Evolutionary conservation across 257 asterid species (phyloP).

Genomic region (Nicotiana otophora): DNA sequence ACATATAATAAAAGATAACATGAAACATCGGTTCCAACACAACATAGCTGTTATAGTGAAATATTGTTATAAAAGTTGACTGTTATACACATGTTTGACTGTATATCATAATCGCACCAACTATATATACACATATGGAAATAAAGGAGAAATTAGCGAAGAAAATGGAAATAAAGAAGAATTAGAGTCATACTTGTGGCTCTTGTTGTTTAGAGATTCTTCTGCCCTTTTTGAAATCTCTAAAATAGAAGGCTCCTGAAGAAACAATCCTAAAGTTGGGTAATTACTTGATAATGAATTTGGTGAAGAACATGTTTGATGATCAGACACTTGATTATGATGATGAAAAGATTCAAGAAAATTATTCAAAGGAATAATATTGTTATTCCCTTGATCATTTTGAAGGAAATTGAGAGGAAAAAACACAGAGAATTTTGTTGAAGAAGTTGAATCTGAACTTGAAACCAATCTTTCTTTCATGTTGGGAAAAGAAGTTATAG

Average conservation of each 20-base stretch:
- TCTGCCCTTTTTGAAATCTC: constrained; percentile 21
- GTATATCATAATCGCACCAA: not conserved
- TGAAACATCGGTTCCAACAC: not conserved
- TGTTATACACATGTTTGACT: no score
- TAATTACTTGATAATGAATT: constrained; percentile 10
- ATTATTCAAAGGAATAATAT: constrained; percentile 18
- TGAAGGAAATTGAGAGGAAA: constrained; percentile 4
- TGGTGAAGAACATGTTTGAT: constrained; percentile 13
- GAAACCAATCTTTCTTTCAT: not conserved
- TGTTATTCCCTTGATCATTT: constrained; percentile 15
- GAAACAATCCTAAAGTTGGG: constrained; percentile 42
- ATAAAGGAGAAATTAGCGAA: not conserved
- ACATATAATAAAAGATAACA: no score
- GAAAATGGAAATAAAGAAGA: not conserved
- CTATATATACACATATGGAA: no score
- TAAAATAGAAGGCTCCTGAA: constrained; percentile 39
- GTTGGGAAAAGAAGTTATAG: not conserved
- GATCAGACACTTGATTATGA: constrained; percentile 10
- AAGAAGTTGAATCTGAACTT: constrained; percentile 24
- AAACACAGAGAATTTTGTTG: constrained; percentile 16
- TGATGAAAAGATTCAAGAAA: constrained; percentile 27
- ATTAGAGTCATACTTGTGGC: constrained; percentile 4
- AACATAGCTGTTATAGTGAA: no score
- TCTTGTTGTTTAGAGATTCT: constrained; percentile 18
- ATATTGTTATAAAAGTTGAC: no score